Evolutionary conservation across 31 red algal genomes (phyloP).

Genomic region (Pterothamnion heteromorphum): DNA sequence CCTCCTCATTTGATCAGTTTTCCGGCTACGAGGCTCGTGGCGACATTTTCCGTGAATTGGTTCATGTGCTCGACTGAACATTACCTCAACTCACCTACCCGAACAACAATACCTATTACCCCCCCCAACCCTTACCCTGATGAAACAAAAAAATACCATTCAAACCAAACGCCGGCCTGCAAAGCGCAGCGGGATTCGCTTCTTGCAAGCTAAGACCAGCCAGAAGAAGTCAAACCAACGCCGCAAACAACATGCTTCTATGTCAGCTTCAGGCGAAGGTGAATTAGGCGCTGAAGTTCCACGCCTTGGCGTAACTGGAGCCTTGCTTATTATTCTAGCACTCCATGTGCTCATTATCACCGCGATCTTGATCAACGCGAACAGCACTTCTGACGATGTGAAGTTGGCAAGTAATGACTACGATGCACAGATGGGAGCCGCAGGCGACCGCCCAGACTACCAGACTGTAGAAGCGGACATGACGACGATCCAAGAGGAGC

Average conservation of each 20-base stretch:
- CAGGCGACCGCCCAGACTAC: too few species aligned
- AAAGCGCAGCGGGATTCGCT: not conserved
- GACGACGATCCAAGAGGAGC: too few species aligned
- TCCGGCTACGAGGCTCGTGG: not conserved
- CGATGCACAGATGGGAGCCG: too few species aligned
- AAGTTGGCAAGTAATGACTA: too few species aligned
- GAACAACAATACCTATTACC: too few species aligned
- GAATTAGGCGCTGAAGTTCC: not conserved
- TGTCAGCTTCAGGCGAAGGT: not conserved
- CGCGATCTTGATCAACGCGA: not conserved
- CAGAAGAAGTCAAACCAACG: too few species aligned
- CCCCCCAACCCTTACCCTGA: too few species aligned
- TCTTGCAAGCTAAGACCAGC: not conserved
- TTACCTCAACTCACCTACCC: not conserved
- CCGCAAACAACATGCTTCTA: not conserved
- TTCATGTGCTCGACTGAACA: not conserved
- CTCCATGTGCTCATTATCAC: not conserved
- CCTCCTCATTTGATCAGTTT: constrained; percentile 34
- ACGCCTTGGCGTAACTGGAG: not conserved
- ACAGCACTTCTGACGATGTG: too few species aligned
- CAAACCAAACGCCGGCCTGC: not conserved
- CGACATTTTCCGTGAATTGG: not conserved
- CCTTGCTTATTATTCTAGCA: not conserved
- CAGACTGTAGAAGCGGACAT: too few species aligned
- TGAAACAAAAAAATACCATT: not conserved